Evolutionary conservation across 495 filamentous ascomycete species (phyloP).

Genomic region (Clohesyomyces aquaticus): DNA sequence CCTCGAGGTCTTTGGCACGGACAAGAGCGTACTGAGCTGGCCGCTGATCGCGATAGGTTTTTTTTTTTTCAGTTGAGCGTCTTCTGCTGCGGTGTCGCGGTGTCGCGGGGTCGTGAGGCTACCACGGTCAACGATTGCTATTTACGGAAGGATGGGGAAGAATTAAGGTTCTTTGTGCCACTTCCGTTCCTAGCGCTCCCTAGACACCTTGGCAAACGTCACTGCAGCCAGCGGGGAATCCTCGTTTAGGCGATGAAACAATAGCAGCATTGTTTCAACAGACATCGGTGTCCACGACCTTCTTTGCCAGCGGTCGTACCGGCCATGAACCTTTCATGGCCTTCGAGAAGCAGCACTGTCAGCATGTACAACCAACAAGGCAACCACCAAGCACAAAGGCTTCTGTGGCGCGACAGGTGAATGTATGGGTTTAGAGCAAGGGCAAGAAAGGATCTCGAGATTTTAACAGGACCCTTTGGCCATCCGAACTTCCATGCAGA

Average conservation of each 20-base stretch:
- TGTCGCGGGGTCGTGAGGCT: too few relatives aligned
- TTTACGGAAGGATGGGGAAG: background rate
- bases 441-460: background rate
- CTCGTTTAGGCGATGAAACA: too few relatives aligned
- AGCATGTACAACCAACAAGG: background rate
- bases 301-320: too few relatives aligned
- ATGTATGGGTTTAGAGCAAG: too few relatives aligned
- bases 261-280: too few relatives aligned
- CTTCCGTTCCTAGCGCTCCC: background rate
- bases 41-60: constrained; percentile 1
- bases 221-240: too few relatives aligned
- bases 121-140: background rate
- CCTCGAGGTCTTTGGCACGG: too few relatives aligned
- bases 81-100: background rate
- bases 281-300: too few relatives aligned
- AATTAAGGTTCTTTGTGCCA: constrained; percentile 10
- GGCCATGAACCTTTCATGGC: background rate
- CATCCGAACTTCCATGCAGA: background rate
- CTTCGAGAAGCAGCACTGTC: background rate
- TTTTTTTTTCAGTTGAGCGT: background rate
- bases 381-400: too few relatives aligned
- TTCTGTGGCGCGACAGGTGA: too few relatives aligned
- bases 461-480: background rate
- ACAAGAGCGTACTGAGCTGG: too few relatives aligned
- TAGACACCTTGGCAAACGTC: background rate